Evolutionary conservation across 495 filamentous ascomycete genomes (phyloP).

Genomic region (Daldinia vernicosa): DNA sequence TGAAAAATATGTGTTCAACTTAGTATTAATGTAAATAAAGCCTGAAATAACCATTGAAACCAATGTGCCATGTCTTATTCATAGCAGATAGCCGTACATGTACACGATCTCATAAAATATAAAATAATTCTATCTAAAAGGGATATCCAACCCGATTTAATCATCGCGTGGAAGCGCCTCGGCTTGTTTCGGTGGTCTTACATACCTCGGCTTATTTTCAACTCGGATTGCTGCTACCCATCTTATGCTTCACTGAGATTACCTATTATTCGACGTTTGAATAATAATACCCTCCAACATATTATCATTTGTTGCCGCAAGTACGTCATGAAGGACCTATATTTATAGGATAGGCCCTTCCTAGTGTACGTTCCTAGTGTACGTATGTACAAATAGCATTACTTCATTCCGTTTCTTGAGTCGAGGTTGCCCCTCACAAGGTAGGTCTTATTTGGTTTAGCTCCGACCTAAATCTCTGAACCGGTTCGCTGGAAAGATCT

Average conservation of each 20-base stretch:
- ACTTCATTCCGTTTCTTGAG: too few relatives aligned
- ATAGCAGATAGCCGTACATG: not conserved
- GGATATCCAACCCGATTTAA: not conserved
- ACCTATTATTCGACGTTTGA: not conserved
- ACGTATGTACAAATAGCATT: not conserved
- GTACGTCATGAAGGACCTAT: not conserved
- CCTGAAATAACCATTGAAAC: not conserved
- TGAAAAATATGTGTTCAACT: not conserved
- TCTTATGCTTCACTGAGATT: not conserved
- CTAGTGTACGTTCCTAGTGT: not conserved
- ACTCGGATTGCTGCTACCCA: not conserved
- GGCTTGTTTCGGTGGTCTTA: not conserved
- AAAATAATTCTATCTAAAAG: not conserved
- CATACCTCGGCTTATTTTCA: slow-evolving; percentile 6
- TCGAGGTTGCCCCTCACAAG: not conserved
- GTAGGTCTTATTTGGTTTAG: slow-evolving; percentile 13
- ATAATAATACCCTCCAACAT: not conserved
- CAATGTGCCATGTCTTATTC: not conserved
- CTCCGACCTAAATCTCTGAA: slow-evolving; percentile 15
- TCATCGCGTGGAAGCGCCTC: not conserved
- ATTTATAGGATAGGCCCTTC: not conserved
- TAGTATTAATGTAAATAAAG: not conserved
- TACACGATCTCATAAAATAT: not conserved
- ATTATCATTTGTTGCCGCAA: not conserved
- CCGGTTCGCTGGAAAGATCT: slow-evolving; percentile 27